A percentile compares a stretch with the other conserved stretches of the same genome.
Evolutionary conservation across 2,329 filamentous ascomycete genomes (phyloP).

Genomic region (Aspergillus arachidicola): DNA sequence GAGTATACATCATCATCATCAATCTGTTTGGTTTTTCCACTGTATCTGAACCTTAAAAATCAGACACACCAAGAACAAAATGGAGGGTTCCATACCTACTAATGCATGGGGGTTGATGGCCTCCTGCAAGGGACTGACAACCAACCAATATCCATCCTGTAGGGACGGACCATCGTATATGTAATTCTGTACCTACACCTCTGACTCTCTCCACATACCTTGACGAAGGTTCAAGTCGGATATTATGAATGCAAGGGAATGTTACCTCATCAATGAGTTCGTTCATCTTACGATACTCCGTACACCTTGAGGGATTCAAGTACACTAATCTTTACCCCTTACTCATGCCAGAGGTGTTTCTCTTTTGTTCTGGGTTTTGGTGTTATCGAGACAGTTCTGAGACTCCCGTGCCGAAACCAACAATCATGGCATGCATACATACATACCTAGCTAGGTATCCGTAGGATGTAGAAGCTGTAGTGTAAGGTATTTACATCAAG

Average conservation of each 20-base stretch:
- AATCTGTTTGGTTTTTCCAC: too few species aligned
- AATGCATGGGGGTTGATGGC: background rate
- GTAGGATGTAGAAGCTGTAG: background rate
- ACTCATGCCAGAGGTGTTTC: conserved; percentile 7
- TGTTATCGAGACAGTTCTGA: background rate
- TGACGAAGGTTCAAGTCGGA: background rate
- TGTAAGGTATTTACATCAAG: background rate
- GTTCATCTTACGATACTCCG: background rate
- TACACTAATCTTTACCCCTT: background rate
- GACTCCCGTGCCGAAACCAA: background rate
- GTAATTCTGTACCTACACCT: background rate
- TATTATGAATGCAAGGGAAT: background rate
- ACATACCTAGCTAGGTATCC: background rate
- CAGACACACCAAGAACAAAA: background rate
- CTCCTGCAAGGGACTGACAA: conserved; percentile 3
- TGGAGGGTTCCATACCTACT: background rate
- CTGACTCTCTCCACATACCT: background rate
- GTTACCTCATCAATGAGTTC: background rate
- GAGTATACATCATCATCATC: too few species aligned
- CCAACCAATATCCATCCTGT: background rate
- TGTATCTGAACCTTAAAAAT: background rate
- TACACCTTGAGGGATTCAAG: background rate
- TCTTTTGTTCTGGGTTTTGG: background rate
- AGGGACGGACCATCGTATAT: background rate
- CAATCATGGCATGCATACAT: background rate